Evolutionary conservation across 805 yeast genomes (phyloP), one percentile per base, ranked within the genome.

Genomic region (Ogataea dorogensis): DNA sequence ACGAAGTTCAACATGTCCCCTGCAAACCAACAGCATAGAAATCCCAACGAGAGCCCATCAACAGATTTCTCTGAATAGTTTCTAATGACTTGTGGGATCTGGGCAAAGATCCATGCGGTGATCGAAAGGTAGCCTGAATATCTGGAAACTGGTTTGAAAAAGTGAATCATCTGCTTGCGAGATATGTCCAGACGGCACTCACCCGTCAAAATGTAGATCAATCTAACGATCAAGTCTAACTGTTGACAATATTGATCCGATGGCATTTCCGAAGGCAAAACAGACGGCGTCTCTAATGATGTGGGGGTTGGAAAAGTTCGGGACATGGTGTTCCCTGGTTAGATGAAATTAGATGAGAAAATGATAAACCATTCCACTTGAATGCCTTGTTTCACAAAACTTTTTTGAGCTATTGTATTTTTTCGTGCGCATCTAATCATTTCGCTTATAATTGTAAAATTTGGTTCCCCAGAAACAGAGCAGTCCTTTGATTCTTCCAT

Each of bases 91-190:
- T 82, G 91, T 1, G 89, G 89, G 12, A 78, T 51, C 56, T 81
- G 89, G 3, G 89, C 89, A 55, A 81, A 77, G 22, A 81, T 63
- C 89, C 91, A 82, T 40, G 79, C 69, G 5, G 62, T 57, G 24
- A 77, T 60, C 3, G 83, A 77, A 12, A 65, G 33, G 20, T 54
- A 56, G 2, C 64, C 67, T 1, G 63, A 33, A 17, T 50, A 30
- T 28, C 40, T 38, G 8, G 69, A 61, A 13, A 64, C 40, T 4
- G 61, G 56, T 9, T 28, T 29, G 20, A 51, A 40, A 12, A 22
- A 17, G 4, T 29, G 19, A 3, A 54, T 49, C 14, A 56, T 23
- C 15, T 46, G 42, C 10, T 46, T 31, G 19, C 48, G 38, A 12
- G 44, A 19, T n/a, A 48, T 29, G 20, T 42, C 40, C 12, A 51